Evolutionary conservation across 768 basidiomycete species (phyloP).

Genomic region (Chalciporus chontae): DNA sequence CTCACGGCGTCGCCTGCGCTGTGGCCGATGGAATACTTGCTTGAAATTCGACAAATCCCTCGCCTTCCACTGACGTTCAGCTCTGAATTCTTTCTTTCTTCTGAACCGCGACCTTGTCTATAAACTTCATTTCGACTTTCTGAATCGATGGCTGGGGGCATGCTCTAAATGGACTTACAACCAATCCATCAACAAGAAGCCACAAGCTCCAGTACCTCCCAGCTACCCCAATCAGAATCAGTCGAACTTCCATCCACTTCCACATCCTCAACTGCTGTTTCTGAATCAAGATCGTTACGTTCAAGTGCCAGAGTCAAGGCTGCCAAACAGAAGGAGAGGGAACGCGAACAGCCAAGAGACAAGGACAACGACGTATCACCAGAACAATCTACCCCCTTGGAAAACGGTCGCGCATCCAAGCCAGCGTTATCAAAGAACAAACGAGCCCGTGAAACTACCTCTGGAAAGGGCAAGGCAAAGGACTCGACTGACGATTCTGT

Average conservation of each 20-base stretch:
- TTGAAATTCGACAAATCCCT: constrained; percentile 21
- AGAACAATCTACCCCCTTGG: constrained; percentile 39
- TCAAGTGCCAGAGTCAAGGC: constrained; percentile 75
- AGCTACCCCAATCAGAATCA: constrained; percentile 41
- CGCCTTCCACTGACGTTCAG: constrained; percentile 13
- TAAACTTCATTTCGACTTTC: constrained; percentile 16
- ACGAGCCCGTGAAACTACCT: constrained; percentile 48
- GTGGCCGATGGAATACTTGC: constrained; percentile 21
- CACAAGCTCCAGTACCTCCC: constrained; percentile 53
- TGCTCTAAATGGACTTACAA: constrained; percentile 91
- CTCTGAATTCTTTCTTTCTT: constrained; percentile 23
- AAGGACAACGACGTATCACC: constrained; percentile 49
- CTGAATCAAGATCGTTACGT: constrained; percentile 59
- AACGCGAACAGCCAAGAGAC: constrained; percentile 50
- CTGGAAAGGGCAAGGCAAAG: constrained; percentile 62
- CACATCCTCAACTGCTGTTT: constrained; percentile 30
- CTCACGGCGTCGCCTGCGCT: constrained; percentile 29
- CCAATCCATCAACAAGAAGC: constrained; percentile 67
- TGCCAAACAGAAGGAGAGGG: constrained; percentile 64
- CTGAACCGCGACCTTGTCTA: constrained; percentile 23
- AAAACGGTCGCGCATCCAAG: constrained; percentile 42
- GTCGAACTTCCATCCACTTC: constrained; percentile 34
- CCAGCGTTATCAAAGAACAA: constrained; percentile 39
- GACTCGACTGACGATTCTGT: constrained; percentile 51
- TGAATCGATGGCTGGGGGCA: constrained; percentile 83